Conservation (phyloP, 495 filamentous ascomycete species). For the Penicillium verhagenii region DNA sequence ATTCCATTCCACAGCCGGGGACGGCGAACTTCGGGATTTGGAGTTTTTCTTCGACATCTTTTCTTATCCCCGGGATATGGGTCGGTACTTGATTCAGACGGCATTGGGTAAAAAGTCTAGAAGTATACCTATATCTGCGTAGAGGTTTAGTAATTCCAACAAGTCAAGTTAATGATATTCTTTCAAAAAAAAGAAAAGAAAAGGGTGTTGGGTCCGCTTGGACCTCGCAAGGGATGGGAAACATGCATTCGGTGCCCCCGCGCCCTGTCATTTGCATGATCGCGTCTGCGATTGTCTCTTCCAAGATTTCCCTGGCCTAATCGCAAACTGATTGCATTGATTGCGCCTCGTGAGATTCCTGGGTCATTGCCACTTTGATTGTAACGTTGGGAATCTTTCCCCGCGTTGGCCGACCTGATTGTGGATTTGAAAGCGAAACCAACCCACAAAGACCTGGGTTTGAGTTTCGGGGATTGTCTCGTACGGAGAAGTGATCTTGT, state of each 20-base stretch:
- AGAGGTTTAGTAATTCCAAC: neutral
- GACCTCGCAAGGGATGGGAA: neutral
- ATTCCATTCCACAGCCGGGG: neutral
- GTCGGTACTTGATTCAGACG: neutral
- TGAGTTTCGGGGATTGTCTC: constrained; percentile 14
- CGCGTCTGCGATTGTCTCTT: neutral
- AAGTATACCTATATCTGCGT: neutral
- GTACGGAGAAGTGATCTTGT: neutral
- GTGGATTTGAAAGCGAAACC: constrained; percentile 1
- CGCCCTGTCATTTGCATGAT: too few species aligned
- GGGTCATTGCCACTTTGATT: constrained; percentile 1
- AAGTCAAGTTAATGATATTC: neutral
- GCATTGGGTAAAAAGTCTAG: too few species aligned
- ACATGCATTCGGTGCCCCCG: neutral
- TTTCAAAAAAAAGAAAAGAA: too few species aligned
- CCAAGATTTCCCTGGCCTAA: neutral
- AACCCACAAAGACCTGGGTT: neutral
- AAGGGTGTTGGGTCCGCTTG: neutral
- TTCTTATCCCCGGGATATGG: neutral
- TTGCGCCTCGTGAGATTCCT: neutral
- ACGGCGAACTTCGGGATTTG: neutral
- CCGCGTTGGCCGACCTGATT: constrained; percentile 12
- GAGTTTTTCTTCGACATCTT: neutral
- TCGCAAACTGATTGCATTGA: neutral
- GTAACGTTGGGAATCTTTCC: constrained; percentile 27